Percentiles rank a stretch among this genome's conserved stretches.
These are phyloP conservation scores for Monosporozyma aerobia DNA, from an alignment of 805 yeast genomes.

Conservation along the genomic window DNA sequence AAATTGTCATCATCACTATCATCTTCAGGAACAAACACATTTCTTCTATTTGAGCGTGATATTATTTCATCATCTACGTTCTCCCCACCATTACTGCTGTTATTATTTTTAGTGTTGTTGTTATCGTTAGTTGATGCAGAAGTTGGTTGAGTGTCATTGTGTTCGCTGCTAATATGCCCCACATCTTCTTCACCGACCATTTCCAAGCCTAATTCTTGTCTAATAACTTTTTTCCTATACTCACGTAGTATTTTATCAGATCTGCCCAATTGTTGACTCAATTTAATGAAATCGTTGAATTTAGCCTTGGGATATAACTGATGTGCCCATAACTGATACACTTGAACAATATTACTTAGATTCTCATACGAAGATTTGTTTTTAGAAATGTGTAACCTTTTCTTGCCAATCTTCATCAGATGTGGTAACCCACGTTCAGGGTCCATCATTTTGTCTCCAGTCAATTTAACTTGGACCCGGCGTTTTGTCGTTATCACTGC, in stretches of 20 bases:
- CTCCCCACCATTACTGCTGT: background rate
- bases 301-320: slow-evolving; percentile 69
- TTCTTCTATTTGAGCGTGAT: background rate
- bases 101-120: background rate
- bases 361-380: slow-evolving; percentile 21
- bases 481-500: slow-evolving; percentile 15
- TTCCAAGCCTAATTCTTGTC: slow-evolving; percentile 30
- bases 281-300: slow-evolving; percentile 56
- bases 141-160: background rate
- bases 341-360: slow-evolving; percentile 34
- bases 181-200: slow-evolving; percentile 3
- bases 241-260: slow-evolving; percentile 34
- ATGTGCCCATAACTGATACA: slow-evolving; percentile 72
- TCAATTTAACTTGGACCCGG: slow-evolving; percentile 38
- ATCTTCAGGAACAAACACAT: background rate
- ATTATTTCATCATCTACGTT: background rate
- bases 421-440: slow-evolving; percentile 46
- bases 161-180: background rate
- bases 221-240: slow-evolving; percentile 33
- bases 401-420: slow-evolving; percentile 32
- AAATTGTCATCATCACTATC: slow-evolving; percentile 1
- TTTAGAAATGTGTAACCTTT: slow-evolving; percentile 28
- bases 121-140: too few species aligned
- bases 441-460: slow-evolving; percentile 42
- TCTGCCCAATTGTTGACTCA: slow-evolving; percentile 43